Conservation (phyloP, 2,329 filamentous ascomycete genomes). For the Chlorencoelia australis region DNA sequence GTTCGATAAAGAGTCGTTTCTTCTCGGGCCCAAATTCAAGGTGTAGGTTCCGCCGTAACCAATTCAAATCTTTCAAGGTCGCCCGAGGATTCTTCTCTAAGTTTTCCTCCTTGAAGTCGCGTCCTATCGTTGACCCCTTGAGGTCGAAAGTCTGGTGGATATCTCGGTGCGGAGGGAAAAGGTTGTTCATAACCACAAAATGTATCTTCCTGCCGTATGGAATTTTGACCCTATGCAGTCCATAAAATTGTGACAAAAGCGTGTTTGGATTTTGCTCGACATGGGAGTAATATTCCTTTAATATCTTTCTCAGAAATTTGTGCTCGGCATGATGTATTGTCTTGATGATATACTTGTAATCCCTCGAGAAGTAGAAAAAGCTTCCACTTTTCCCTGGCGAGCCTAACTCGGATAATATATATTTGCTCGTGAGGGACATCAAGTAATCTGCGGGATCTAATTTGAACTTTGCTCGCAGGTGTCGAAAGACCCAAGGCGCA, state of each 20-base stretch:
- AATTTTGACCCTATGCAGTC: constrained; percentile 94
- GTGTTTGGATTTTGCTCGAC: constrained; percentile 93
- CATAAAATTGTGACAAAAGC: constrained; percentile 93
- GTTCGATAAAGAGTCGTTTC: constrained; percentile 77
- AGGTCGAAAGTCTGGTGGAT: constrained; percentile 96
- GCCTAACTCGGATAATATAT: constrained; percentile 92
- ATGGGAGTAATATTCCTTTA: constrained; percentile 89
- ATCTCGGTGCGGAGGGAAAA: constrained; percentile 93
- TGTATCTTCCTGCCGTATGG: constrained; percentile 97
- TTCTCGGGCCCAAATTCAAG: constrained; percentile 84
- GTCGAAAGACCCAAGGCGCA: constrained; percentile 97
- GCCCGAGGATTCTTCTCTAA: constrained; percentile 82
- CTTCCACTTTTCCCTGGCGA: constrained; percentile 97
- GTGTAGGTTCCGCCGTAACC: constrained; percentile 76
- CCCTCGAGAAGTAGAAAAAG: constrained; percentile 98
- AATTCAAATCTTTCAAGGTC: constrained; percentile 94
- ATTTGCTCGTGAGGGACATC: constrained; percentile 96
- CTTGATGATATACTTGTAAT: constrained; percentile 99
- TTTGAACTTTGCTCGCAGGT: constrained; percentile 76
- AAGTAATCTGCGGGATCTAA: constrained; percentile 96
- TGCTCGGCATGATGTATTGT: constrained; percentile 95
- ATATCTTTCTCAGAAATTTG: constrained; percentile 73
- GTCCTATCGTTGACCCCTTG: constrained; percentile 90
- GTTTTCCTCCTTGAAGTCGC: constrained; percentile 83
- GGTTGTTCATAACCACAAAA: constrained; percentile 99